Evolutionary conservation across 306 rosid genomes (phyloP), one percentile per base, ranked within the genome.

Genomic region (Gastrolobium villosum): DNA sequence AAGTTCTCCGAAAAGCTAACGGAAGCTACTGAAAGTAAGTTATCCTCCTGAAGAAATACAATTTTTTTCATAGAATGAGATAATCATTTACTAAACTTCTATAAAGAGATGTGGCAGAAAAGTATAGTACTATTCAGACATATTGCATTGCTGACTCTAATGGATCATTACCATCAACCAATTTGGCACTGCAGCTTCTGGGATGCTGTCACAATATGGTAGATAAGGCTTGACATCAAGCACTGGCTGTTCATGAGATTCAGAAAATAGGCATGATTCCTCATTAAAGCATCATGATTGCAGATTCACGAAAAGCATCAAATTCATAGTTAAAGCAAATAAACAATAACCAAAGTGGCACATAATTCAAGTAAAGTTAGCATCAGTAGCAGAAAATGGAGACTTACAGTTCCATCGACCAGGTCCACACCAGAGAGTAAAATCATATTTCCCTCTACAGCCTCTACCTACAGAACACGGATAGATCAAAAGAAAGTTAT

Each of bases 141-240:
- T 59, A 34, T 49, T 49, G 36, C 66, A 59, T 20, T 74, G 66
- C 46, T 5, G 63, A 80, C 66, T n/a, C 34, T 64, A 39, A 65
- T 2, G 70, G 66, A 74, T 41, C 32, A 61, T 65, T 89, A 95
- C 99, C 94, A 49, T 77, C 70, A 95, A 46, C 98, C 99, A 95
- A 73, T 84, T 78, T 43, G 98, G 99, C 77, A 95, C 87, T 14
- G 13, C 74, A 89, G 99, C 98, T 49, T 85, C 89, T 63, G 69
- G 70, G 82, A 95, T 63, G 79, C 93, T 84, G 83, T 95, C 99
- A 44, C 94, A 86, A 84, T 86, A 95, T 5, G 99, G 94, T 56
- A 95, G 61, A 88, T 95, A 92, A 9, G 99, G 99, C 83, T 95
- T 95, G 88, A 95, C 68, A 84, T 95, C 98, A 48, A 95, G 96